phyloP scores from a whole-genome alignment of 31 red algal genomes.

The Odonthalia washingtoniensis region DNA sequence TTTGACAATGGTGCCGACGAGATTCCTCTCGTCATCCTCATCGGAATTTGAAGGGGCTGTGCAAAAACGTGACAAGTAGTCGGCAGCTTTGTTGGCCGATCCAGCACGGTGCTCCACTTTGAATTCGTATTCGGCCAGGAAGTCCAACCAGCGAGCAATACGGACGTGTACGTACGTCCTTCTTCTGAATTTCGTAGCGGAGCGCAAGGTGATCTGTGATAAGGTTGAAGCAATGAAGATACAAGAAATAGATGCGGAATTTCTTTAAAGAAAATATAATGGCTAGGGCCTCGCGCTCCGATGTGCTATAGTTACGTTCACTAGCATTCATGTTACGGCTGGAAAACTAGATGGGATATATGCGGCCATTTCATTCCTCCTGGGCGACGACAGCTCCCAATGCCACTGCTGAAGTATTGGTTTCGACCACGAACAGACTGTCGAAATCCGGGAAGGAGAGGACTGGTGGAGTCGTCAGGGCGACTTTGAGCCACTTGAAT shows the following conservation, averaged over 20 bases:
- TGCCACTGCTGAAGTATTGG: constrained; percentile 2
- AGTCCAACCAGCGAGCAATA: constrained; percentile 17
- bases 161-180: background rate
- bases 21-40: background rate
- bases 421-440: constrained; percentile 19
- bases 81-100: background rate
- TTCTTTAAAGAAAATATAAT: too few relatives aligned
- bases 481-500: background rate
- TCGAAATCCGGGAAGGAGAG: constrained; percentile 28
- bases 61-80: background rate
- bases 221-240: background rate
- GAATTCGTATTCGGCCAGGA: constrained; percentile 33
- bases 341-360: constrained; percentile 23
- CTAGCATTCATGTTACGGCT: constrained; percentile 17
- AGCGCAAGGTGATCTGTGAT: constrained; percentile 29
- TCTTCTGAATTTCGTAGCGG: background rate
- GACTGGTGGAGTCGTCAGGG: background rate
- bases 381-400: constrained; percentile 9
- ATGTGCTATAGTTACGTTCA: too few relatives aligned
- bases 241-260: constrained; percentile 27
- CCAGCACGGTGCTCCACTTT: background rate
- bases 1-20: background rate
- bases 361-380: background rate
- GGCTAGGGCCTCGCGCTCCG: too few relatives aligned
- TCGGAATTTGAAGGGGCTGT: background rate